Base-by-base conservation (phyloP, 495 filamentous ascomycete genomes). In the Xylaria intraflava region DNA sequence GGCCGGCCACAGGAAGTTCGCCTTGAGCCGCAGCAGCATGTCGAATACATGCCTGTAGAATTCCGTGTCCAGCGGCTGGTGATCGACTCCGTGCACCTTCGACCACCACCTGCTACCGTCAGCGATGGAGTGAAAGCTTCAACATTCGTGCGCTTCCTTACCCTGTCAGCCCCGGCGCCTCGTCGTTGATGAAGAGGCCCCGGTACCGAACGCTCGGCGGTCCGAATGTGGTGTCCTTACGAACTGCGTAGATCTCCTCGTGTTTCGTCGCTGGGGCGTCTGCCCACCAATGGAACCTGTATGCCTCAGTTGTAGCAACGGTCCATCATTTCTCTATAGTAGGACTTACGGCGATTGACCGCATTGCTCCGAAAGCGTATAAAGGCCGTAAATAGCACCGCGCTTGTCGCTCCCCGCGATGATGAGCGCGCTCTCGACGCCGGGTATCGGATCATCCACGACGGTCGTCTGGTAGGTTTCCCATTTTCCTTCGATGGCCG, bases 171-270 rank as follows among this genome's bases (percentile, higher is more conserved):
- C 74, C 77, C 0, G 83, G 84, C 8, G 78, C 73, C 53, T 87
- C 82, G 55, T 86, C 83, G 61, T 87, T 86, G 59, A 87, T 71
- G 64, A 87, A 87, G 54, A 87, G 78, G n/a, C 82, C 83, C 6
- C 83, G 75, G 59, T 80, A 87, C 60, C 83, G 83, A 38, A 87
- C 73, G 9, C 73, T 79, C 0, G 84, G 83, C 0, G 77, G 72
- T 17, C 72, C 75, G 45, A 84, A 78, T 1, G 67, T 59, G 41
- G 74, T 78, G 5, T 55, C 58, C 10, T 58, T 60, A 24, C 67
- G 63, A 22, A 69, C 55, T 0, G 78, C 79, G 62, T 76, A 84
- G 26, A 86, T 74, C 19, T 70, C 67, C 2, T 64, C 44, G 55
- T 78, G 68, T 36, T 69, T 70, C 22, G 71, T 67, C 2, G 76